These are phyloP conservation scores for Closterium sp. DNA, from an alignment of 139 green algal species.

Conservation along the genomic window DNA sequence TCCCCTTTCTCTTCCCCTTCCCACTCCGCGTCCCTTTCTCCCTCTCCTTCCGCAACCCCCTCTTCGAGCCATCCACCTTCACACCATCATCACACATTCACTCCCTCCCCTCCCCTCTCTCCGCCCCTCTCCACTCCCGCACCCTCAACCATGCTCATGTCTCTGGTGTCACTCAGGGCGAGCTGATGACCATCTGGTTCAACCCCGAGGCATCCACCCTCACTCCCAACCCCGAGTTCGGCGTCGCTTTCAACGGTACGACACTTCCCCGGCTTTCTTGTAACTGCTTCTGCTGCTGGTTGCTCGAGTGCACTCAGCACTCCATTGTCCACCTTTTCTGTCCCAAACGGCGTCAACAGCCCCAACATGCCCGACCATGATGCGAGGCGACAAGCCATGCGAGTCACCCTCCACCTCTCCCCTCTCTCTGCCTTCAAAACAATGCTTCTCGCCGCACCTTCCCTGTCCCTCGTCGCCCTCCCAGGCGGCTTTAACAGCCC, in stretches of 20 bases:
- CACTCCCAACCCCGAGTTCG: constrained; percentile 18
- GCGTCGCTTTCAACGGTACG: constrained; percentile 36
- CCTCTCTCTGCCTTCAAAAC: neutral
- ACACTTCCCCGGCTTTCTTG: neutral
- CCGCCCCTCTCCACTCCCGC: no score
- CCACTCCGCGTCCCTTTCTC: neutral
- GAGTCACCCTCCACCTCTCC: no score
- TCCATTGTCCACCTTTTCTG: no score
- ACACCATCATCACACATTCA: neutral
- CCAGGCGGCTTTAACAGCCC: constrained; percentile 53
- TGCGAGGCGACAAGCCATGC: no score
- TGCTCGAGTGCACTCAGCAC: no score
- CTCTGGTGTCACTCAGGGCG: constrained; percentile 12
- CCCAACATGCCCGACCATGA: constrained; percentile 51
- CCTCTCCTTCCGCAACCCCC: no score
- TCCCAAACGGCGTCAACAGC: constrained; percentile 50
- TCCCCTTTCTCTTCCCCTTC: no score
- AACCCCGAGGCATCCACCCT: constrained; percentile 32
- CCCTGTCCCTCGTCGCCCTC: neutral
- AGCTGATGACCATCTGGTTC: constrained; percentile 43
- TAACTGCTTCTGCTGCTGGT: neutral
- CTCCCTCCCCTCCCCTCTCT: neutral
- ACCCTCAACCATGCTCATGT: neutral
- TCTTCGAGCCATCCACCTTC: neutral
- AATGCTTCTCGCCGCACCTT: neutral